These are phyloP conservation scores for Phoma herbarum DNA, from an alignment of 2,329 filamentous ascomycete species.

Conservation along the genomic window DNA sequence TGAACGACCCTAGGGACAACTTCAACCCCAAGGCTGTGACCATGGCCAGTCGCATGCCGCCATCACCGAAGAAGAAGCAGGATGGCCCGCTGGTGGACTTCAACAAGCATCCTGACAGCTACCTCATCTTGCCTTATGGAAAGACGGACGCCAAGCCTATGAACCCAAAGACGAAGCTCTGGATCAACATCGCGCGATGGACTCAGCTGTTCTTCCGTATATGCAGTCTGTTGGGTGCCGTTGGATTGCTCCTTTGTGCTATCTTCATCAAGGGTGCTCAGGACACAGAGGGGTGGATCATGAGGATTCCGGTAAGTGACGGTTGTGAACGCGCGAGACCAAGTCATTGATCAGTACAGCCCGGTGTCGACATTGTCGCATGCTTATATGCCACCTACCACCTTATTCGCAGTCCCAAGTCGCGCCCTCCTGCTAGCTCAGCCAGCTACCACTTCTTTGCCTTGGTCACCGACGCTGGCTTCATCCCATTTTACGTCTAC, in stretches of 20 bases:
- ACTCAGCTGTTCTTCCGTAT: conserved; percentile 74
- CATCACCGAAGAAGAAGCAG: conserved; percentile 68
- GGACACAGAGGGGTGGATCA: conserved; percentile 74
- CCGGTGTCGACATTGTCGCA: conserved; percentile 76
- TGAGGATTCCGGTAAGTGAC: conserved; percentile 75
- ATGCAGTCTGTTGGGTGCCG: conserved; percentile 71
- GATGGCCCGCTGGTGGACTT: conserved; percentile 82
- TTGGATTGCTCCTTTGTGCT: conserved; percentile 76
- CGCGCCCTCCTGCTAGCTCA: conserved; percentile 78
- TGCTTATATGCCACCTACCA: conserved; percentile 83
- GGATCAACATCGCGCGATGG: conserved; percentile 74
- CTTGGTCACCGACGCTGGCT: conserved; percentile 72
- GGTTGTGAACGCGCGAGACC: not conserved
- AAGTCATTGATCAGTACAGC: conserved; percentile 60
- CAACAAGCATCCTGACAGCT: conserved; percentile 85
- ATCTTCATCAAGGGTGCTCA: conserved; percentile 77
- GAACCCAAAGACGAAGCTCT: conserved; percentile 72
- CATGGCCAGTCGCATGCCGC: conserved; percentile 76
- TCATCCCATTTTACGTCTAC: conserved; percentile 71
- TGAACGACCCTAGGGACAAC: conserved; percentile 52
- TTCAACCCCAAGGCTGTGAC: conserved; percentile 91
- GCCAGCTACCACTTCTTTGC: conserved; percentile 91
- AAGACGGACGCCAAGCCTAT: conserved; percentile 71
- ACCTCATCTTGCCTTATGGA: conserved; percentile 70
- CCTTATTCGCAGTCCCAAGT: conserved; percentile 73